phyloP scores from a whole-genome alignment of 305 asterid genomes.

The Solanum hybrid region DNA sequence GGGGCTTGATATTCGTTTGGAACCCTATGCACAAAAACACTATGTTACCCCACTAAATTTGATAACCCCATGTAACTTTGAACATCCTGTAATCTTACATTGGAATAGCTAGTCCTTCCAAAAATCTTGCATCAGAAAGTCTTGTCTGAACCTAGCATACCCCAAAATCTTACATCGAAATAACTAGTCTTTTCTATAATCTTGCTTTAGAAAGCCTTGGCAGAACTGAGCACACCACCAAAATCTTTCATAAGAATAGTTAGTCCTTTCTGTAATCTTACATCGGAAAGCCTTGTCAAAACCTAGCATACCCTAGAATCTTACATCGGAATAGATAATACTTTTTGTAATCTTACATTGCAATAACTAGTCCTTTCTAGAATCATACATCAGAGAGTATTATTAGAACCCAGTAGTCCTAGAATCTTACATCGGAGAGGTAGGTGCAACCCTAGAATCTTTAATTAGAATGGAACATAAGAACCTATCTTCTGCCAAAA shows the following conservation, averaged over 20 bases:
- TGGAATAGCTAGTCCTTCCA: background rate
- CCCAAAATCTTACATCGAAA: too few relatives aligned
- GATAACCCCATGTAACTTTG: background rate
- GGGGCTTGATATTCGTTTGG: background rate
- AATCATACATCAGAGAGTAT: background rate
- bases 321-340: background rate
- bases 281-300: background rate
- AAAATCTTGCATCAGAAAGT: background rate
- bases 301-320: background rate
- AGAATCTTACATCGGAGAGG: background rate
- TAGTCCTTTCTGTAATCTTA: background rate
- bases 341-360: background rate
- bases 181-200: too few relatives aligned
- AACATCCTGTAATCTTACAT: background rate
- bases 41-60: background rate
- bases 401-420: background rate
- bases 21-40: background rate
- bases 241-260: too few relatives aligned
- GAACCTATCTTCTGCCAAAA: background rate
- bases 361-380: background rate
- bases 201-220: background rate
- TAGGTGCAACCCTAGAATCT: background rate
- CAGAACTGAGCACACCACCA: background rate
- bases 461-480: background rate
- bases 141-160: background rate